Base-by-base conservation (phyloP, 129 eudicot genomes). In the Escallonia rubra region DNA sequence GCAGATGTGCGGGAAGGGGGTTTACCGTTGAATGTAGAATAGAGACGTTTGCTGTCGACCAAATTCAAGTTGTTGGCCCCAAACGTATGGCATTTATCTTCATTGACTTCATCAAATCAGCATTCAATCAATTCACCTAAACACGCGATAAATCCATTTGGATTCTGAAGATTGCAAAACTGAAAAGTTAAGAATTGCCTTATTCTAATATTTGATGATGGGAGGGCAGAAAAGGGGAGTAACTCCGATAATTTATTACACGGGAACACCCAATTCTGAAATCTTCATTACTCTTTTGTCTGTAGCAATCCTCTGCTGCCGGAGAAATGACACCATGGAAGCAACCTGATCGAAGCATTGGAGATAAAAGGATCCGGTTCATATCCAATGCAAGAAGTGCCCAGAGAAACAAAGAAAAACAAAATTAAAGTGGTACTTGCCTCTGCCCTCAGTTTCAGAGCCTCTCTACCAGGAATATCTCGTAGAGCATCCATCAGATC, bases 401-500 rank as follows among this genome's bases (percentile, higher is more conserved):
- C 14, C 9, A 63, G 5, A 57, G 2, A 41, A 8, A 16, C 41
- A 14, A 54, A 44, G 15, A 4, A 50, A 70, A 5, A 70, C 16
- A 45, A 6, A 60, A 8, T 11, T 14, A 39, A 10, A 13, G 54
- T 49, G 50, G 40, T 23, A 65, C 85, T 74, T 79, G 82, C 97
- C 84, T 91, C 96, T 49, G 85, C 94, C 60, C 94, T 78, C 41
- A 88, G 85, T 72, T 73, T 78, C 72, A 91, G 63, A 72, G 97
- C 90, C 5, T 83, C 87, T 73, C 94, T 78, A 45, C 93, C 90
- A 5, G 97, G 90, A 67, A 83, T 83, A 74, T 91, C 96, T 41
- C 97, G 86, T 80, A 91, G 72, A 72, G 78, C 71, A 15, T 83
- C 94, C 90, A 88, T 85, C 65, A 91, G 74, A 79, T 85, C 97